Percentiles rank a stretch among this genome's conserved stretches.
phyloP scores from a whole-genome alignment of 2,329 filamentous ascomycete genomes.

The Endoconidiophora laricicola region DNA sequence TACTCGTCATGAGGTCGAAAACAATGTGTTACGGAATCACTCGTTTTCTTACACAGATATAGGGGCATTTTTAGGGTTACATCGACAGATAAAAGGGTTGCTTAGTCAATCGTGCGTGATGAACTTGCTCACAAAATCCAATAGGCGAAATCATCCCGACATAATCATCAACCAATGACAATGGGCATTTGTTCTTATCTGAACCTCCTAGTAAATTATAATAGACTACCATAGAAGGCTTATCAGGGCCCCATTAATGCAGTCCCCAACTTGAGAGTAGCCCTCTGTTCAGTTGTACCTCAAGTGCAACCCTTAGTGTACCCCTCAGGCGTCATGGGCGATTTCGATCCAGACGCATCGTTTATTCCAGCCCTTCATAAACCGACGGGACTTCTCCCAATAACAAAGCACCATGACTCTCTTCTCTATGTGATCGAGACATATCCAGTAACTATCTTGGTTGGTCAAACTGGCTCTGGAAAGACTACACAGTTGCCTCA shows the following conservation, averaged over 20 bases:
- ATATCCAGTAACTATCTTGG: constrained; percentile 67
- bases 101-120: too few species aligned
- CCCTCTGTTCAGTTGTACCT: background rate
- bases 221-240: too few species aligned
- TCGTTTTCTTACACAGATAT: too few species aligned
- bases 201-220: too few species aligned
- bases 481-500: constrained; percentile 95
- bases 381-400: constrained; percentile 67
- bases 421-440: constrained; percentile 79
- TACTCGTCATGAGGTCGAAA: too few species aligned
- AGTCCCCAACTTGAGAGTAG: background rate
- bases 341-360: constrained; percentile 37
- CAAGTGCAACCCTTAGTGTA: constrained; percentile 1
- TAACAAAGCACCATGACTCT: constrained; percentile 62
- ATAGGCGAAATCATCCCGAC: too few species aligned
- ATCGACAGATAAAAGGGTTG: too few species aligned
- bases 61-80: too few species aligned
- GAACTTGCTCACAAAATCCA: too few species aligned
- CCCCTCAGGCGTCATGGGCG: constrained; percentile 27
- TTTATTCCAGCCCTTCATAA: constrained; percentile 78
- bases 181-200: too few species aligned
- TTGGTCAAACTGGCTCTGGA: constrained; percentile 86
- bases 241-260: background rate
- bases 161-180: too few species aligned
- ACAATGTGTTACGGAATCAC: too few species aligned